A percentile compares a stretch with the other conserved stretches of the same genome.
These are phyloP conservation scores for Trichothecium sympodiale DNA, from an alignment of 2,329 filamentous ascomycete species.

Conservation along the genomic window DNA sequence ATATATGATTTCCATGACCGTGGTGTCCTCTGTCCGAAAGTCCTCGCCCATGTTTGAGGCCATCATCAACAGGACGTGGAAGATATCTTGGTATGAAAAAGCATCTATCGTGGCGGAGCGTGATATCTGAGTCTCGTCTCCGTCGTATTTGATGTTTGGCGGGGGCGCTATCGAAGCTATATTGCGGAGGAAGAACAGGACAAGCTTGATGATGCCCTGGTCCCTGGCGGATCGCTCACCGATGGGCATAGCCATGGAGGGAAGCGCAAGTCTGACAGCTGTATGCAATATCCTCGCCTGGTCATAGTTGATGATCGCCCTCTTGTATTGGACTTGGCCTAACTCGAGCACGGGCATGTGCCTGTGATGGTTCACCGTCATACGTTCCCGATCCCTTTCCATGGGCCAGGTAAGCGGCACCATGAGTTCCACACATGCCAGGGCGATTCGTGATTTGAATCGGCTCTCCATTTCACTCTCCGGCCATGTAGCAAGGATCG, in stretches of 20 bases:
- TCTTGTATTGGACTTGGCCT: conserved; percentile 82
- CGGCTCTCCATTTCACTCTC: conserved; percentile 62
- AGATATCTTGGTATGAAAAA: conserved; percentile 83
- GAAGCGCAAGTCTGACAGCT: conserved; percentile 68
- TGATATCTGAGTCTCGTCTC: conserved; percentile 83
- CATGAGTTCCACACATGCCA: conserved; percentile 82
- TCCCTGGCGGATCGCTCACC: conserved; percentile 70
- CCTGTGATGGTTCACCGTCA: conserved; percentile 86
- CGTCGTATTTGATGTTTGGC: conserved; percentile 61
- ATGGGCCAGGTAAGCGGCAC: conserved; percentile 92
- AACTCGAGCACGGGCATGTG: conserved; percentile 85
- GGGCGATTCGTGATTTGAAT: conserved; percentile 65
- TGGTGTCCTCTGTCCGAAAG: conserved; percentile 77
- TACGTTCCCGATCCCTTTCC: conserved; percentile 64
- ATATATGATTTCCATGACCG: conserved; percentile 86
- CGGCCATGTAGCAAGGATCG: conserved; percentile 76
- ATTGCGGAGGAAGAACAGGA: conserved; percentile 83
- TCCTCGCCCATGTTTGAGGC: conserved; percentile 91
- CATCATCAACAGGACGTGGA: conserved; percentile 73
- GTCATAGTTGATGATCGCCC: conserved; percentile 75
- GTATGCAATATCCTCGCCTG: conserved; percentile 67
- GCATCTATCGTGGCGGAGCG: conserved; percentile 79
- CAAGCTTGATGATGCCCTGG: conserved; percentile 83
- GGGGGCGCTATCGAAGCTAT: conserved; percentile 74
- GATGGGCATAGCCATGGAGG: conserved; percentile 70